Base-by-base conservation (phyloP, 2,329 filamentous ascomycete genomes). In the Ceratocystis ficicola region DNA sequence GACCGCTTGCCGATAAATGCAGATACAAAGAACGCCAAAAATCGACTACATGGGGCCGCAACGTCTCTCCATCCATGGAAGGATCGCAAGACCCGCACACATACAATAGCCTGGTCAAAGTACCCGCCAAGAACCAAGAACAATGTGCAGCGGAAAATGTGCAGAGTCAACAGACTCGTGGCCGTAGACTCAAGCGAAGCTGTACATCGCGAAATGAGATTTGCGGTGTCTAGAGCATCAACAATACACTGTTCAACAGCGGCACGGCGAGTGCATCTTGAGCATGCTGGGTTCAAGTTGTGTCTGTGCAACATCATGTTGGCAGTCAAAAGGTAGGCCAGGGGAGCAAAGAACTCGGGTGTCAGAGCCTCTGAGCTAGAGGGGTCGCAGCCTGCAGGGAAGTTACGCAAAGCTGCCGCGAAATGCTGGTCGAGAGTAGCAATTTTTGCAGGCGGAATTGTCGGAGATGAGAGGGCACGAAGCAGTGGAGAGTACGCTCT, bases 261-360 rank as follows among this genome's bases (percentile, higher is more conserved):
- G 5, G 84, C 82, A 2, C 80, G 76, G 55, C 93, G 84, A 52
- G 86, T 83, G 41, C 87, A 80, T 1, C 78, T 74, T 0, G 86
- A 80, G 71, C 87, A 91, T 8, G 79, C 79, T 0, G 91, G 88
- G 0, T 86, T 86, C 7, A 97, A 80, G 72, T 97, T 96, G 71
- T 95, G 91, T 52, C 94, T 85, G 74, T 96, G 90, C 7, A 99
- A 82, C 46, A 94, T 79, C 36, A 96, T 82, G n/a, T 90, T 87
- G 17, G 88, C 86, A 68, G 90, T 89, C 68, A 96, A 86, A 7
- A 97, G 82, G 71, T 90, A 86, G 41, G 89, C 82, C 7, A 95
- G 79, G 0, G 91, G 88, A 30, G 86, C 83, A 15, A 97, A 79
- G 50, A 87, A 85, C 64, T 86, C 82, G 7, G 90, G 86, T 67